Conservation (phyloP, 176 grass and related monocot species). For the Calamus simplicifolius region DNA sequence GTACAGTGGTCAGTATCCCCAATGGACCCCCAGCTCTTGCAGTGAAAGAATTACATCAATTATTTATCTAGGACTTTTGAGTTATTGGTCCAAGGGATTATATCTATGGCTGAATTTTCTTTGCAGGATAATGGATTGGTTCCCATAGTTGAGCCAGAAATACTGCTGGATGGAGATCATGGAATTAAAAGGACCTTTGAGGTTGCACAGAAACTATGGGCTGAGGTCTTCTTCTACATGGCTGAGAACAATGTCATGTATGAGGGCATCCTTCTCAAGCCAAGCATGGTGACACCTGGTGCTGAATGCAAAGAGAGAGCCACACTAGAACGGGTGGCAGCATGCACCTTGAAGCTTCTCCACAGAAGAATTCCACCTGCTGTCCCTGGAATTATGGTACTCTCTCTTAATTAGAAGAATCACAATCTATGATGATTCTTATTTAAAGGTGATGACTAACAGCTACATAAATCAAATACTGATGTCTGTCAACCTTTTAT, state of each 20-base stretch:
- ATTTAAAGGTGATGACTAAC: too few relatives aligned
- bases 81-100: neutral
- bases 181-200: slow-evolving; percentile 83
- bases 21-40: slow-evolving; percentile 85
- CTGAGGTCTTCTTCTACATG: slow-evolving; percentile 76
- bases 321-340: slow-evolving; percentile 66
- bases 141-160: slow-evolving; percentile 94
- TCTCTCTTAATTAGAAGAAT: neutral
- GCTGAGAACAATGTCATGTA: slow-evolving; percentile 86
- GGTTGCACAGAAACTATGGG: slow-evolving; percentile 86
- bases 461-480: neutral
- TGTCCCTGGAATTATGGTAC: slow-evolving; percentile 92
- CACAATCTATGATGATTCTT: too few relatives aligned
- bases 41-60: slow-evolving; percentile 42
- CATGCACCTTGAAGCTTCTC: slow-evolving; percentile 88
- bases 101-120: neutral
- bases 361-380: slow-evolving; percentile 84
- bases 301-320: slow-evolving; percentile 71
- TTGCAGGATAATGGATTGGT: slow-evolving; percentile 91
- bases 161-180: slow-evolving; percentile 86
- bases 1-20: slow-evolving; percentile 96
- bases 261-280: slow-evolving; percentile 93
- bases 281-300: slow-evolving; percentile 98
- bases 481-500: neutral
- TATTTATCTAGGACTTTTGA: too few relatives aligned